phyloP scores from a whole-genome alignment of 257 asterid genomes.

The Parsonsia alboflavescens region DNA sequence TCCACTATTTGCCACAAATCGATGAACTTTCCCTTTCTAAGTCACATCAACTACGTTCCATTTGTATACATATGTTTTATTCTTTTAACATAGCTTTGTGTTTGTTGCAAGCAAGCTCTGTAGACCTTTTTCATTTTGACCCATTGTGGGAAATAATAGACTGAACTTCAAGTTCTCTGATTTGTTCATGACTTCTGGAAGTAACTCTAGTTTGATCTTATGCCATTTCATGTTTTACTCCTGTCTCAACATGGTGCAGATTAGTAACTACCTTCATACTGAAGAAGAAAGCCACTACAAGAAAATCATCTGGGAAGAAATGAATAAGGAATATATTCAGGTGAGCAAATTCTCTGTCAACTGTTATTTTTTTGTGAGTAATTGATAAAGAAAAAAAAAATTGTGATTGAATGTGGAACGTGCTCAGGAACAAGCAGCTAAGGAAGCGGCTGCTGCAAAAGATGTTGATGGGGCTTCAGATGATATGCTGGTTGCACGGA shows the following conservation, averaged over 20 bases:
- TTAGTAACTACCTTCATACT: constrained; percentile 53
- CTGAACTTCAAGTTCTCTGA: neutral
- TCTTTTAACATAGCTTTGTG: neutral
- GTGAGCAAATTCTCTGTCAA: constrained; percentile 29
- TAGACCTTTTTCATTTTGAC: neutral
- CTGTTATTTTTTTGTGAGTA: neutral
- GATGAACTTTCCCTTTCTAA: neutral
- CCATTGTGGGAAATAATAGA: neutral
- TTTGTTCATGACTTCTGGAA: neutral
- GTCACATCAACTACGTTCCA: neutral
- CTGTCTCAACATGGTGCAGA: constrained; percentile 34
- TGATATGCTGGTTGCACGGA: constrained; percentile 44
- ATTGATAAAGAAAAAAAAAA: neutral
- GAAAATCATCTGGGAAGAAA: constrained; percentile 72
- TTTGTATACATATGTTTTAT: neutral
- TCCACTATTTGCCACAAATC: neutral
- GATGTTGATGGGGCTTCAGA: constrained; percentile 46
- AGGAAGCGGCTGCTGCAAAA: constrained; percentile 61
- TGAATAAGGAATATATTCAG: constrained; percentile 84
- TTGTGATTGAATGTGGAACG: neutral
- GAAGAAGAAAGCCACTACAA: constrained; percentile 62
- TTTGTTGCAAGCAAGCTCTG: neutral
- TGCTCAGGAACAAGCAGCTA: constrained; percentile 77
- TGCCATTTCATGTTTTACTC: neutral
- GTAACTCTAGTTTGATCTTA: too few relatives aligned